Percentiles rank a stretch among this genome's conserved stretches.
Evolutionary conservation across 805 yeast genomes (phyloP).

Genomic region (Wickerhamiella occidentalis): DNA sequence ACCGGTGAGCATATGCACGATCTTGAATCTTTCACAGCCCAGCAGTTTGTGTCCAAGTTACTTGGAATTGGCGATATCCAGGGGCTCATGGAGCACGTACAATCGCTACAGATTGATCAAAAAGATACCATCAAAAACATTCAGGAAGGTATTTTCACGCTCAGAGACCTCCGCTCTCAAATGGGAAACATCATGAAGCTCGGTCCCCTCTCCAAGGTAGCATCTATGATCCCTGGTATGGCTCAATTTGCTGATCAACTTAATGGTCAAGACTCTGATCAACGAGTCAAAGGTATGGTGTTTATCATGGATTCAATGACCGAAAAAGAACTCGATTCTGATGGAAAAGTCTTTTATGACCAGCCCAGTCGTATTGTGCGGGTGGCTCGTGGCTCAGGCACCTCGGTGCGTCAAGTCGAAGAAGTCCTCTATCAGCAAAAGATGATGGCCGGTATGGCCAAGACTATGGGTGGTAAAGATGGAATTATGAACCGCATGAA

Average conservation of each 20-base stretch:
- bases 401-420: slow-evolving; percentile 84
- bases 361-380: slow-evolving; percentile 80
- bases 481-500: slow-evolving; percentile 39
- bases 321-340: slow-evolving; percentile 75
- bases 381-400: slow-evolving; percentile 91
- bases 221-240: slow-evolving; percentile 90
- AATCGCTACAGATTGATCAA: slow-evolving; percentile 74
- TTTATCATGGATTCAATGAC: slow-evolving; percentile 95
- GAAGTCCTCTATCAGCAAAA: slow-evolving; percentile 82
- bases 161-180: slow-evolving; percentile 84
- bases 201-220: slow-evolving; percentile 93
- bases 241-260: slow-evolving; percentile 72
- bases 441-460: slow-evolving; percentile 91
- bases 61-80: slow-evolving; percentile 93
- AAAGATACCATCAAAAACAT: slow-evolving; percentile 77
- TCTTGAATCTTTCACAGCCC: slow-evolving; percentile 81
- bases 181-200: slow-evolving; percentile 90
- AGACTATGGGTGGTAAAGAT: slow-evolving; percentile 44
- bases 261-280: slow-evolving; percentile 86
- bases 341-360: slow-evolving; percentile 65
- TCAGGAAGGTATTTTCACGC: slow-evolving; percentile 88
- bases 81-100: slow-evolving; percentile 87
- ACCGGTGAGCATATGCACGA: slow-evolving; percentile 96
- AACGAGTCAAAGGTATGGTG: slow-evolving; percentile 73
- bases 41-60: slow-evolving; percentile 77